phyloP scores from a whole-genome alignment of 148 eudicot genomes.

The Amaranthus palmeri region DNA sequence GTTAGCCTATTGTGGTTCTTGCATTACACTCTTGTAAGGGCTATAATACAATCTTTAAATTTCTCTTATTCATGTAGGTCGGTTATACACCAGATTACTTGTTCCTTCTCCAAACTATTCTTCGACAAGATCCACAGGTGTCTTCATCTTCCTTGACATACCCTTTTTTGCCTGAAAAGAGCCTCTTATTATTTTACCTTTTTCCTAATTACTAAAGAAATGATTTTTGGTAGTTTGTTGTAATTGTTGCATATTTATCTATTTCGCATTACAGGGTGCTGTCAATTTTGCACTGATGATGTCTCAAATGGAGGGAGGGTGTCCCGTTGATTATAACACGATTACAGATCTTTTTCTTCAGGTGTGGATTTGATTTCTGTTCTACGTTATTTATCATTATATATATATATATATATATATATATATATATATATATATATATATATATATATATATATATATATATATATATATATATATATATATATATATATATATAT shows the following conservation, averaged over 20 bases:
- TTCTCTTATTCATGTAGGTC: conserved; percentile 20
- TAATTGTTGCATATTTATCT: not conserved
- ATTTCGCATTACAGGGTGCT: conserved; percentile 25
- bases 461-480: too few relatives aligned
- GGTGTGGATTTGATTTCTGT: conserved; percentile 30
- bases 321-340: conserved; percentile 87
- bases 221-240: not conserved
- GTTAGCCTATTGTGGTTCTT: not conserved
- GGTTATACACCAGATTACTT: conserved; percentile 37
- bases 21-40: not conserved
- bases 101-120: conserved; percentile 36
- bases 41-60: not conserved
- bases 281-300: conserved; percentile 53
- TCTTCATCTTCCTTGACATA: not conserved
- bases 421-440: too few relatives aligned
- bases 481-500: too few relatives aligned
- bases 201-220: not conserved
- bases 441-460: too few relatives aligned
- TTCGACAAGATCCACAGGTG: conserved; percentile 38
- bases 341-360: conserved; percentile 89
- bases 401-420: too few relatives aligned
- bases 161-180: not conserved
- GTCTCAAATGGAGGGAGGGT: conserved; percentile 98
- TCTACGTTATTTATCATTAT: not conserved
- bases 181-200: not conserved